Conservation (phyloP, 495 filamentous ascomycete species). For the Aspergillus taichungensis region DNA sequence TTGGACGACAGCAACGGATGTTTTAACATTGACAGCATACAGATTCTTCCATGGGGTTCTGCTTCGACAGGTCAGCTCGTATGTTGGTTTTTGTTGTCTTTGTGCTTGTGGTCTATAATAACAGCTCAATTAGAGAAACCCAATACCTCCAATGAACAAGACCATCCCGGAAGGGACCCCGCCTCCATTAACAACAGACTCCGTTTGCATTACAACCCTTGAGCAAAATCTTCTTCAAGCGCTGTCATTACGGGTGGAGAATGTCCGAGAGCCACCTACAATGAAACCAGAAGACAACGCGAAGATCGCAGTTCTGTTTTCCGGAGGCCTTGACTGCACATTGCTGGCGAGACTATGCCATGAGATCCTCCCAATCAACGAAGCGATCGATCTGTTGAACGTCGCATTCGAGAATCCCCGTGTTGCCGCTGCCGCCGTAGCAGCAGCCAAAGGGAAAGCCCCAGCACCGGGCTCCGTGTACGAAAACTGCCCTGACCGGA, state of each 20-base stretch:
- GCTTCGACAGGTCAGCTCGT: slow-evolving; percentile 27
- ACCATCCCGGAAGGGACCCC: slow-evolving; percentile 29
- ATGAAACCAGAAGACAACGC: slow-evolving; percentile 23
- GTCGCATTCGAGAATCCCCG: slow-evolving; percentile 95
- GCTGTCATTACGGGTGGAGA: slow-evolving; percentile 52
- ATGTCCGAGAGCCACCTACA: slow-evolving; percentile 51
- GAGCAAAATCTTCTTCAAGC: slow-evolving; percentile 53
- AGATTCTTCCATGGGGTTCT: slow-evolving; percentile 22
- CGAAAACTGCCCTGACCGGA: slow-evolving; percentile 79
- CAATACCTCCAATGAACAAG: slow-evolving; percentile 56
- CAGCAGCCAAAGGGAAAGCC: slow-evolving; percentile 14
- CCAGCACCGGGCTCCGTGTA: slow-evolving; percentile 43
- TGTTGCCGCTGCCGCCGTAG: slow-evolving; percentile 38
- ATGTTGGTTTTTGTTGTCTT: slow-evolving; percentile 12
- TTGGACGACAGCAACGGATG: background rate
- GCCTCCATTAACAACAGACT: slow-evolving; percentile 34
- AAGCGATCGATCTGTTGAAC: slow-evolving; percentile 82
- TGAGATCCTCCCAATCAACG: slow-evolving; percentile 56
- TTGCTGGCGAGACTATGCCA: slow-evolving; percentile 77
- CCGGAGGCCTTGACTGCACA: slow-evolving; percentile 89
- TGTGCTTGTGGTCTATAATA: background rate
- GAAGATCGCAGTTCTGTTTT: slow-evolving; percentile 79
- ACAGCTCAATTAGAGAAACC: slow-evolving; percentile 38
- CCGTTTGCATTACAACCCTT: slow-evolving; percentile 47
- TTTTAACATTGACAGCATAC: slow-evolving; percentile 19